phyloP scores from a whole-genome alignment of 495 filamentous ascomycete species.

The Talaromyces ruber region DNA sequence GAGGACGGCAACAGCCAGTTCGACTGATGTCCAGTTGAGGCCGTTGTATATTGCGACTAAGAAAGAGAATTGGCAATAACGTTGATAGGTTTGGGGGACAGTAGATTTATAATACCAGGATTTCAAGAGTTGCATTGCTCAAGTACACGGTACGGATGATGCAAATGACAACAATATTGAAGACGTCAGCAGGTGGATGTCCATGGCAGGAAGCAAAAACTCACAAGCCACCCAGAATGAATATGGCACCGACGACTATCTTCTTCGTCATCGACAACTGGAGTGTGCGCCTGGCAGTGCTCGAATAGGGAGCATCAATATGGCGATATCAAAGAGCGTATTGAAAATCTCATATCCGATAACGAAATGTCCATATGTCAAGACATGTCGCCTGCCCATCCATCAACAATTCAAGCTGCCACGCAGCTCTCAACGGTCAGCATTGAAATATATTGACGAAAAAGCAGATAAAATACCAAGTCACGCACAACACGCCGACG shows the following conservation, averaged over 20 bases:
- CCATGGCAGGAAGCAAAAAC: constrained; percentile 1
- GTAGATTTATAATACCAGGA: too few relatives aligned
- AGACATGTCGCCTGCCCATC: not conserved
- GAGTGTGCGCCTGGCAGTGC: not conserved
- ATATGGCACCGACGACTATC: constrained; percentile 3
- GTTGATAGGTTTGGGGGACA: too few relatives aligned
- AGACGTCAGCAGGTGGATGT: too few relatives aligned
- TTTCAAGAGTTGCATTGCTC: not conserved
- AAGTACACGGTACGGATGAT: constrained; percentile 13
- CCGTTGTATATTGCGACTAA: constrained; percentile 11
- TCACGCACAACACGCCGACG: constrained; percentile 6
- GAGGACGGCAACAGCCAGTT: constrained; percentile 15
- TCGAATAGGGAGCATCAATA: not conserved
- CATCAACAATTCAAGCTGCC: not conserved
- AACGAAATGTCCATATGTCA: not conserved
- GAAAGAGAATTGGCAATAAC: too few relatives aligned
- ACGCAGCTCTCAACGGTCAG: constrained; percentile 9
- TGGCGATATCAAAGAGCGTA: not conserved
- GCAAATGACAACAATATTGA: constrained; percentile 9
- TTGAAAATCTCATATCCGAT: not conserved
- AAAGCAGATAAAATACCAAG: constrained; percentile 5
- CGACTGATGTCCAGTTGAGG: constrained; percentile 15
- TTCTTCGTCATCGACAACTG: not conserved
- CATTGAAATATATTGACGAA: constrained; percentile 12
- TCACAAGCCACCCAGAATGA: constrained; percentile 27